These are phyloP conservation scores for Sonneratia alba DNA, from an alignment of 345 rosid genomes.

Conservation along the genomic window DNA sequence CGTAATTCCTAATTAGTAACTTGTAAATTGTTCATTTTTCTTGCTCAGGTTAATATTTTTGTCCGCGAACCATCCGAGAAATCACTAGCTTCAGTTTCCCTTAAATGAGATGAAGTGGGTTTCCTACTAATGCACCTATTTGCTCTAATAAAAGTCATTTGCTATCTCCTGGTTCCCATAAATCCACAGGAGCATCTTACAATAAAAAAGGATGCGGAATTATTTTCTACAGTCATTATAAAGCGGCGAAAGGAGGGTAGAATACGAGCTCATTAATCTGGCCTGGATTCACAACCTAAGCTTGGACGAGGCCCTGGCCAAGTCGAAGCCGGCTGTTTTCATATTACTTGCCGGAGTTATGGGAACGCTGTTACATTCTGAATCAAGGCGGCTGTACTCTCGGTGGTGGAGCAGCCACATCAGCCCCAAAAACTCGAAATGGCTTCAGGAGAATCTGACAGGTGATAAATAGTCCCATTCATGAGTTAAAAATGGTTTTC, in stretches of 20 bases:
- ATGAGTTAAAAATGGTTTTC: no score
- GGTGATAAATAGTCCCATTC: conserved; percentile 24
- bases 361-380: conserved; percentile 49
- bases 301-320: conserved; percentile 36
- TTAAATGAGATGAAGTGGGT: background rate
- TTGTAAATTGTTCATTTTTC: background rate
- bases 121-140: background rate
- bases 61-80: background rate
- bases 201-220: background rate
- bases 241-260: conserved; percentile 2
- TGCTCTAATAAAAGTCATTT: background rate
- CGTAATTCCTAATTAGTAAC: background rate
- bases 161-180: background rate
- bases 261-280: conserved; percentile 31
- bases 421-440: conserved; percentile 93
- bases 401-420: conserved; percentile 99
- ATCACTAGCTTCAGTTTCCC: background rate
- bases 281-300: conserved; percentile 55
- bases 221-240: background rate
- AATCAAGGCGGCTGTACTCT: conserved; percentile 65
- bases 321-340: conserved; percentile 48
- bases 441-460: conserved; percentile 97
- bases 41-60: no score
- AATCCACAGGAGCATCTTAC: background rate
- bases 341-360: conserved; percentile 50